Conservation (phyloP, 2,329 filamentous ascomycete genomes). For the Dothideomycetes sp. region DNA sequence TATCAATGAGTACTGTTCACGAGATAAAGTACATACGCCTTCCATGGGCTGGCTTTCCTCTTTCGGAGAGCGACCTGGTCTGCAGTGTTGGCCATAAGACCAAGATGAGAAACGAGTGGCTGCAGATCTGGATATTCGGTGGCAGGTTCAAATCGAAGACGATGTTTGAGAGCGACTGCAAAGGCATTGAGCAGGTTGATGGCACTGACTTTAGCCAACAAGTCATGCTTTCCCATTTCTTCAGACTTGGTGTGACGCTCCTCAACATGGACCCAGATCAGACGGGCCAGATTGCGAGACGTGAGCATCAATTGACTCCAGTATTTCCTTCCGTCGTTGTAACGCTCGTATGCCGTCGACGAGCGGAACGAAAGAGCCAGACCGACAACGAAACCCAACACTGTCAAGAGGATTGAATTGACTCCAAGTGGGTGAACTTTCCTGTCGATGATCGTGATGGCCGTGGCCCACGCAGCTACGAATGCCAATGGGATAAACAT, state of each 20-base stretch:
- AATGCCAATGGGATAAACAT: conserved; percentile 61
- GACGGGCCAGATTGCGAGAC: conserved; percentile 52
- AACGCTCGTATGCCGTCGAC: conserved; percentile 67
- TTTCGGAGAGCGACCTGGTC: conserved; percentile 35
- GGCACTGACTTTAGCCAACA: conserved; percentile 62
- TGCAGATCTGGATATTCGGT: conserved; percentile 66
- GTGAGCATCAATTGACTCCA: conserved; percentile 51
- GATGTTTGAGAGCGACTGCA: conserved; percentile 70
- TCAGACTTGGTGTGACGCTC: conserved; percentile 47
- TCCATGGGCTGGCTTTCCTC: conserved; percentile 20
- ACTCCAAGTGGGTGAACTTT: conserved; percentile 45
- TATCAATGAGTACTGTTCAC: no score
- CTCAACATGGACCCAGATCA: conserved; percentile 70
- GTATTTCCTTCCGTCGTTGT: conserved; percentile 50
- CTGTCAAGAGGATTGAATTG: conserved; percentile 60
- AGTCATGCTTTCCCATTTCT: conserved; percentile 50
- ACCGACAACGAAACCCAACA: conserved; percentile 74
- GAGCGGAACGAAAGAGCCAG: conserved; percentile 69
- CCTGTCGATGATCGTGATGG: conserved; percentile 50
- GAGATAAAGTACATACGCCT: conserved; percentile 12
- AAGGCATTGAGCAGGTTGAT: conserved; percentile 74
- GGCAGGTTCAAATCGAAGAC: conserved; percentile 74
- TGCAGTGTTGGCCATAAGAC: conserved; percentile 59
- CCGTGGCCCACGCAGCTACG: conserved; percentile 55
- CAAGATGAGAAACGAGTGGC: conserved; percentile 60